These are phyloP conservation scores for Talaromyces sp. DNA, from an alignment of 2,329 filamentous ascomycete species.

Conservation along the genomic window DNA sequence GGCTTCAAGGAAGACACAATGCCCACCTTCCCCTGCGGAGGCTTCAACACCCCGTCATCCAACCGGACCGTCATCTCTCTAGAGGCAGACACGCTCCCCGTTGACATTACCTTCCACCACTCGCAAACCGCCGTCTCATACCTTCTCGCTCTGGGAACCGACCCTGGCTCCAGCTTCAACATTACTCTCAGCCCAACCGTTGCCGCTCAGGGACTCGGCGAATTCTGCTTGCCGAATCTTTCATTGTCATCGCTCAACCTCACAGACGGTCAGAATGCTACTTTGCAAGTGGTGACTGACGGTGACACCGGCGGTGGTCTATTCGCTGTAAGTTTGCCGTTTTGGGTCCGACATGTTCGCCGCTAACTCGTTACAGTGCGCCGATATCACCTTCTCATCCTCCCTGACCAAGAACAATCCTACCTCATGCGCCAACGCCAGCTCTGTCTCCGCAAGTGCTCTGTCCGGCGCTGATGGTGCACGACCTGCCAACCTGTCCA, in stretches of 20 bases:
- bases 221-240: slow-evolving; percentile 65
- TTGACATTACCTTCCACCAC: slow-evolving; percentile 55
- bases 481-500: slow-evolving; percentile 48
- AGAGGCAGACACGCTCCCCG: slow-evolving; percentile 48
- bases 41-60: slow-evolving; percentile 43
- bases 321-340: slow-evolving; percentile 58
- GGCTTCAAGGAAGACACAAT: slow-evolving; percentile 52
- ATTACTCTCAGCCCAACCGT: slow-evolving; percentile 63
- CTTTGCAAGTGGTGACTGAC: slow-evolving; percentile 67
- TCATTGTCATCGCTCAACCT: slow-evolving; percentile 46
- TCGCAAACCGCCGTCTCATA: slow-evolving; percentile 53
- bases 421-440: slow-evolving; percentile 59
- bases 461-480: slow-evolving; percentile 40
- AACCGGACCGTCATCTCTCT: slow-evolving; percentile 52
- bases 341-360: background rate
- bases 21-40: slow-evolving; percentile 52
- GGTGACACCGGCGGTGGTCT: slow-evolving; percentile 60
- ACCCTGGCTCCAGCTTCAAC: slow-evolving; percentile 64
- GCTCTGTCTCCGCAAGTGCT: slow-evolving; percentile 51
- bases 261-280: slow-evolving; percentile 61
- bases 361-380: slow-evolving; percentile 53
- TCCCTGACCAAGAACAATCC: slow-evolving; percentile 46
- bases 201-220: slow-evolving; percentile 60
- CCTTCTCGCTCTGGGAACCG: slow-evolving; percentile 53
- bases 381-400: slow-evolving; percentile 67